Conservation (phyloP, 2,329 filamentous ascomycete genomes). For the Cladosporium sphaerospermum region DNA sequence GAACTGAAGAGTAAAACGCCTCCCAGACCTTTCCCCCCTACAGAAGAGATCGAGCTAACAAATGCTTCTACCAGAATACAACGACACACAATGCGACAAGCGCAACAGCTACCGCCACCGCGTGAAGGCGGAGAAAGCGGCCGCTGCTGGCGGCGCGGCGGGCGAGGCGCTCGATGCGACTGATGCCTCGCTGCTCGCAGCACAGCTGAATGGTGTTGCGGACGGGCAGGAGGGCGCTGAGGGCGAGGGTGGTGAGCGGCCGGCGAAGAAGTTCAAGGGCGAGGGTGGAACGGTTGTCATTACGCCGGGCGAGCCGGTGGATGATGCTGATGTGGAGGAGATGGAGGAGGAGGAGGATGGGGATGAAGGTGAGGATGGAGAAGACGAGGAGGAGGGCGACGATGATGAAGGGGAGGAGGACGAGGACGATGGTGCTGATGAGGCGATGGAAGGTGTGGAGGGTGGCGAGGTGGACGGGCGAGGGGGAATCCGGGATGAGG, state of each 20-base stretch:
- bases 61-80: constrained; percentile 53
- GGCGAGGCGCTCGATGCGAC: constrained; percentile 27
- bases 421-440: constrained; percentile 24
- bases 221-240: constrained; percentile 17
- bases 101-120: constrained; percentile 67
- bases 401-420: constrained; percentile 34
- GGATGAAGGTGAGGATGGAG: constrained; percentile 38
- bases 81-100: constrained; percentile 66
- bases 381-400: constrained; percentile 50
- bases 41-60: constrained; percentile 2
- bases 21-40: not conserved
- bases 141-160: constrained; percentile 13
- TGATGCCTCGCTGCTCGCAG: constrained; percentile 19
- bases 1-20: constrained; percentile 63
- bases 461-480: constrained; percentile 55
- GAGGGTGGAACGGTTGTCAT: constrained; percentile 32
- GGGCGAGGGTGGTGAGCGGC: constrained; percentile 36
- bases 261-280: constrained; percentile 46
- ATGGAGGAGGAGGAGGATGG: constrained; percentile 41
- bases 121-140: constrained; percentile 57
- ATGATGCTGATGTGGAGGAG: constrained; percentile 49
- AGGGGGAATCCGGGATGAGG: constrained; percentile 39
- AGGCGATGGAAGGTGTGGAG: constrained; percentile 55
- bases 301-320: constrained; percentile 18
- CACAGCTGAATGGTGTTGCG: constrained; percentile 13